Base-by-base conservation (phyloP, 73 alveolate species). In the Paramecium tetraurelia region DNA sequence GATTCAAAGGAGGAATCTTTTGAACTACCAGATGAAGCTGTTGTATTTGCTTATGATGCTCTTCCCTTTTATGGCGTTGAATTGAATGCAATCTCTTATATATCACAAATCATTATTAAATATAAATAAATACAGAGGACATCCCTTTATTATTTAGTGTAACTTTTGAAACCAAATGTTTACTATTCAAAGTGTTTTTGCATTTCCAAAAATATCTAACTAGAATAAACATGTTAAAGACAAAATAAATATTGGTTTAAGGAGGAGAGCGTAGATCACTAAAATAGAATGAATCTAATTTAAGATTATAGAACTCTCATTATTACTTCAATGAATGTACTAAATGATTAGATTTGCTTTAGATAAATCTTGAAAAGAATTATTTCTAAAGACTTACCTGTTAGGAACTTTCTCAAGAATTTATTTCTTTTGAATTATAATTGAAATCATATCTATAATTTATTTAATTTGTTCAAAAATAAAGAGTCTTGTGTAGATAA, bases 1-100 rank as follows among this genome's bases (percentile, higher is more conserved):
- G 40, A 27, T 44, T 75, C 87, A 75, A 75, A 75, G 12, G 68
- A 36, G 33, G 87, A 75, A 75, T 75, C 87, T 33, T 59, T 75
- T 36, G 87, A 75, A 75, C 59, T 75, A 5, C 24, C 24, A 21
- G 87, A 38, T 21, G 68, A 36, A 75, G 87, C 87, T 33, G 87
- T 75, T 29, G 87, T 75, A 75, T 33, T 75, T 75, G 48, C 27
- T 31, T 7, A 68, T 4, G 84, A 68, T 68, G 69, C 12, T 53
- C 69, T 53, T 53, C 35, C 69, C 18, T 53, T 53, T 53, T 53
- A 53, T 53, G 69, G 69, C 21, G 69, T 53, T 53, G 69, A 18
- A 3, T 12, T 53, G 14, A 53, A 22, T 53, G 69, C 69, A 18
- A 53, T 53, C 35, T 53, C 69, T 53, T 4, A 4, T 4, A 53